These are phyloP conservation scores for Naganishia sp. DNA, from an alignment of 1,284 basidiomycete genomes.

Conservation along the genomic window DNA sequence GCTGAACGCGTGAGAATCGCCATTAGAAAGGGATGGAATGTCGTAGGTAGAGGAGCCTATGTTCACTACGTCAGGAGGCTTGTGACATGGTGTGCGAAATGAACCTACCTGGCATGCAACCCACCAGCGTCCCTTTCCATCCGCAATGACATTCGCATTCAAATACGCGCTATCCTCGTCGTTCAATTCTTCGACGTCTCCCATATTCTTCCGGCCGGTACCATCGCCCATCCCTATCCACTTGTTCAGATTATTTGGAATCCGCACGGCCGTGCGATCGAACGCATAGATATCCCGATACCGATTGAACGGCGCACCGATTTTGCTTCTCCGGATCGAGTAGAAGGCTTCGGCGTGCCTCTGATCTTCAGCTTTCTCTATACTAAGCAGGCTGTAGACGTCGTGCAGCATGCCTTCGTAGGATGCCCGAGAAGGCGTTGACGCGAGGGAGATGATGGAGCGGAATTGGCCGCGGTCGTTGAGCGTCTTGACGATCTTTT, in stretches of 20 bases:
- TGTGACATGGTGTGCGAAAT: not conserved
- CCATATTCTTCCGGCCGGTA: not conserved
- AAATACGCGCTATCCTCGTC: slow-evolving; percentile 28
- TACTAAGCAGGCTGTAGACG: slow-evolving; percentile 1
- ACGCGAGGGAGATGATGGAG: slow-evolving; percentile 13
- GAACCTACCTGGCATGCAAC: slow-evolving; percentile 32
- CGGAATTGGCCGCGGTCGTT: slow-evolving; percentile 24
- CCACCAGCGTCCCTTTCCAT: slow-evolving; percentile 34
- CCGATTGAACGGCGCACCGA: slow-evolving; percentile 10
- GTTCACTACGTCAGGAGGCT: not conserved
- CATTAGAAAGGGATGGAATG: slow-evolving; percentile 29
- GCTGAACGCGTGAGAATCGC: slow-evolving; percentile 30
- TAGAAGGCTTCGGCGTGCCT: slow-evolving; percentile 26
- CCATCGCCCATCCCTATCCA: not conserved
- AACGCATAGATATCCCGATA: slow-evolving; percentile 33
- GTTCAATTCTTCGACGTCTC: slow-evolving; percentile 5
- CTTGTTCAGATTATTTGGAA: slow-evolving; percentile 17
- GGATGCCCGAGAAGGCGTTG: slow-evolving; percentile 1
- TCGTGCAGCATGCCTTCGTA: slow-evolving; percentile 12
- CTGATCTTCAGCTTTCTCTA: slow-evolving; percentile 2
- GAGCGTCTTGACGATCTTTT: slow-evolving; percentile 13
- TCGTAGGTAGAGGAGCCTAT: slow-evolving; percentile 30
- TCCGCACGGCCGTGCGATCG: slow-evolving; percentile 31
- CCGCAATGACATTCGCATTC: slow-evolving; percentile 35
- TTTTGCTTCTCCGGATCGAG: slow-evolving; percentile 21